Evolutionary conservation across 495 filamentous ascomycete species (phyloP).

Genomic region (Staphylotrichum longicolle): DNA sequence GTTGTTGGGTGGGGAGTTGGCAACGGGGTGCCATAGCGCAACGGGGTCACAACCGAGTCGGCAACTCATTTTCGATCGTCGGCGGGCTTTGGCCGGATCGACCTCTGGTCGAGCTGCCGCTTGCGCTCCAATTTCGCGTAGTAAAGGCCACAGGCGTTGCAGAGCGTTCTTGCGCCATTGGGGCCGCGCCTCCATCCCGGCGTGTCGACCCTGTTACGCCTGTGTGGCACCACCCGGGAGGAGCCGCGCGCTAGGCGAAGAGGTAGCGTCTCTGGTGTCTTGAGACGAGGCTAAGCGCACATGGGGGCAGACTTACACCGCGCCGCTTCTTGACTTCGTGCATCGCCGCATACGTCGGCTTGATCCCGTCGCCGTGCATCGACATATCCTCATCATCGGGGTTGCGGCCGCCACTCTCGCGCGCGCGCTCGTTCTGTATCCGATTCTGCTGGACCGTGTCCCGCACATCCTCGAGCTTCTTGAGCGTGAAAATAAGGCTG

Average conservation of each 20-base stretch:
- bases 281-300: not conserved
- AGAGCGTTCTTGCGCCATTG: constrained; percentile 92
- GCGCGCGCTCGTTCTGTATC: constrained; percentile 40
- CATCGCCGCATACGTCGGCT: constrained; percentile 42
- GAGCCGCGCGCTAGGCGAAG: constrained; percentile 71
- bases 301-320: constrained; percentile 45
- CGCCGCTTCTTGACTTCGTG: constrained; percentile 52
- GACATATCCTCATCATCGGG: constrained; percentile 47
- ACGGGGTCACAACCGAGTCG: too few species aligned
- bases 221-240: constrained; percentile 95
- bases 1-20: too few species aligned
- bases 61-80: constrained; percentile 43
- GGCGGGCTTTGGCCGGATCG: constrained; percentile 51
- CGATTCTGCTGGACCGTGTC: constrained; percentile 43
- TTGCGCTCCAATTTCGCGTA: constrained; percentile 97
- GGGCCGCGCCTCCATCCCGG: constrained; percentile 97
- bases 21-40: too few species aligned
- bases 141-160: constrained; percentile 96
- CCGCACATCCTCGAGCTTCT: constrained; percentile 47
- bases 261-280: constrained; percentile 22
- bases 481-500: constrained; percentile 38
- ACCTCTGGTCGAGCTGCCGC: constrained; percentile 51
- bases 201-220: constrained; percentile 96
- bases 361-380: constrained; percentile 48
- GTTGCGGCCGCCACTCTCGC: constrained; percentile 41